phyloP scores from a whole-genome alignment of 768 basidiomycete species.

The Chlorophyllum brunneum region DNA sequence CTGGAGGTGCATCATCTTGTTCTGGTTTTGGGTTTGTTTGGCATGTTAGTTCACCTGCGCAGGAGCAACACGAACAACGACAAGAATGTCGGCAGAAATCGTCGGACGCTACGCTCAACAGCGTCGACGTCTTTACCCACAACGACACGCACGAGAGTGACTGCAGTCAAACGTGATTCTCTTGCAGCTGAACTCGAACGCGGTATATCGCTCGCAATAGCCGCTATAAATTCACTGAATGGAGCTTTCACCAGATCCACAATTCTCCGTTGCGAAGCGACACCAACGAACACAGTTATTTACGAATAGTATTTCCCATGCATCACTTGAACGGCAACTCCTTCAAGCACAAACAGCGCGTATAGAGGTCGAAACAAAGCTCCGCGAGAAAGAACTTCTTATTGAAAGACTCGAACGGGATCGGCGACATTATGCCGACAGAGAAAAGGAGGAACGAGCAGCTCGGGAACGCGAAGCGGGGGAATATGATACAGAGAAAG shows the following conservation, averaged over 20 bases:
- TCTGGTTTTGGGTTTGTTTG: no score
- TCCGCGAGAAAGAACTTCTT: slow-evolving; percentile 58
- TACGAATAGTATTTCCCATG: slow-evolving; percentile 55
- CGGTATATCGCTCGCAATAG: slow-evolving; percentile 30
- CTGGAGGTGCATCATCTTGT: no score
- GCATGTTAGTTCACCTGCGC: no score
- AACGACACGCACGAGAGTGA: slow-evolving; percentile 14
- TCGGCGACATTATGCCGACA: slow-evolving; percentile 61
- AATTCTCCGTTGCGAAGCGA: slow-evolving; percentile 62
- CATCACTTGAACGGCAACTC: slow-evolving; percentile 66
- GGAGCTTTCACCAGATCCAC: slow-evolving; percentile 44
- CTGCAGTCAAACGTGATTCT: slow-evolving; percentile 56
- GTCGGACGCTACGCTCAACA: background rate
- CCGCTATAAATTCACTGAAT: background rate
- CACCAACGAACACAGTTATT: slow-evolving; percentile 65
- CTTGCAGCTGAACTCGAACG: slow-evolving; percentile 65
- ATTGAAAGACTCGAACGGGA: slow-evolving; percentile 71
- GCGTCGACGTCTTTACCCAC: background rate
- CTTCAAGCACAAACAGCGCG: slow-evolving; percentile 56
- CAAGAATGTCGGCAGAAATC: background rate
- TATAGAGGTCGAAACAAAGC: slow-evolving; percentile 61
- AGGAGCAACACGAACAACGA: background rate
- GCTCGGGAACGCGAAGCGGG: slow-evolving; percentile 60
- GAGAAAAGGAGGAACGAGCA: slow-evolving; percentile 64
- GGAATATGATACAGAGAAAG: slow-evolving; percentile 57